Percentiles rank a stretch among this genome's conserved stretches.
Conservation (phyloP, 768 basidiomycete species). For the Lactarius sanguifluus region DNA sequence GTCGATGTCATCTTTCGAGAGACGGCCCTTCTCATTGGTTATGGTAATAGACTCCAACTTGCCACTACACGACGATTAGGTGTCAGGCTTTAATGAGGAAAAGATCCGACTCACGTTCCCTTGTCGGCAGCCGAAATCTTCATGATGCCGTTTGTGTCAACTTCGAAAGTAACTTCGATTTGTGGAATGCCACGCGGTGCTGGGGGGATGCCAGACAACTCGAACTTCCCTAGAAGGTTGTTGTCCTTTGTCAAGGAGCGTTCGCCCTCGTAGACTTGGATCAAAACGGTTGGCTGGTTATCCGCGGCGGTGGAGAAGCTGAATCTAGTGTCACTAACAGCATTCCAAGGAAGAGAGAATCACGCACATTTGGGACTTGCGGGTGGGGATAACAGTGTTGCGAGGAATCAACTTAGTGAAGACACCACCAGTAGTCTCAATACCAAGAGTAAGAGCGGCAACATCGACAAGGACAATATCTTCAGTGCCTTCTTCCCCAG, state of each 20-base stretch:
- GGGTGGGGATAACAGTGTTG: constrained; percentile 97
- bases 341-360: not conserved
- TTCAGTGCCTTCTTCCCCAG: constrained; percentile 86
- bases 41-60: constrained; percentile 91
- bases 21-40: constrained; percentile 94
- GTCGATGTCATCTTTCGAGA: constrained; percentile 65
- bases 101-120: constrained; percentile 61
- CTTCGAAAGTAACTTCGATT: constrained; percentile 95
- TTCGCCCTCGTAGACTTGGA: constrained; percentile 98
- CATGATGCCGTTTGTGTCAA: constrained; percentile 95
- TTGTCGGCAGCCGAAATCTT: constrained; percentile 91
- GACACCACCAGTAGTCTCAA: constrained; percentile 97
- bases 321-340: constrained; percentile 32
- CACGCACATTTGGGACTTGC: constrained; percentile 87
- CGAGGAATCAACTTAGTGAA: constrained; percentile 97
- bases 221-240: constrained; percentile 96
- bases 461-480: constrained; percentile 96
- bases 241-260: constrained; percentile 98
- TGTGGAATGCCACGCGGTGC: constrained; percentile 97
- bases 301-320: constrained; percentile 80
- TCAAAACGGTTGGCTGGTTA: constrained; percentile 92
- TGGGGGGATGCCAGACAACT: constrained; percentile 88
- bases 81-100: constrained; percentile 5
- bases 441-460: constrained; percentile 95
- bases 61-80: constrained; percentile 46